Evolutionary conservation across 2,329 filamentous ascomycete genomes (phyloP).

Genomic region (Exophiala calicioides): DNA sequence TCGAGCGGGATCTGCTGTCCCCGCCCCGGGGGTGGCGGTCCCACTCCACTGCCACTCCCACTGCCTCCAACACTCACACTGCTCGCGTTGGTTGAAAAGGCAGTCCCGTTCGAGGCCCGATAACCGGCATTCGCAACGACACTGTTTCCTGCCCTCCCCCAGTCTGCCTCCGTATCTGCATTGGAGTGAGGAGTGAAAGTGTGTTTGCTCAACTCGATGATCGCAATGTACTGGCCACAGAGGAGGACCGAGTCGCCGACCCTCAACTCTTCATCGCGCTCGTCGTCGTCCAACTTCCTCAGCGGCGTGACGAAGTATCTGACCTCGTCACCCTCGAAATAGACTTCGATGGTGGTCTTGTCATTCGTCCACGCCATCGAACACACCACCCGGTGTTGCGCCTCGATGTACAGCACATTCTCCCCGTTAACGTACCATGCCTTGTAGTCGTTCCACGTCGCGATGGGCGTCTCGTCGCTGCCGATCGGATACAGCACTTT

Average conservation of each 20-base stretch:
- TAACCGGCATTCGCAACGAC: too few species aligned
- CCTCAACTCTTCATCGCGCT: constrained; percentile 13
- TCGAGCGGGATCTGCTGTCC: constrained; percentile 5
- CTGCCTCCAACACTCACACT: too few species aligned
- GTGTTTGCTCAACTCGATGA: constrained; percentile 2
- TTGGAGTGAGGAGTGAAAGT: neutral
- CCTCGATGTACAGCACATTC: constrained; percentile 13
- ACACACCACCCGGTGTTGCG: constrained; percentile 2
- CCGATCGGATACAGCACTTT: constrained; percentile 28
- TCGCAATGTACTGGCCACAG: constrained; percentile 13
- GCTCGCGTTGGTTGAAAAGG: too few species aligned
- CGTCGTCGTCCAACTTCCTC: constrained; percentile 1
- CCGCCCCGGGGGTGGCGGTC: neutral
- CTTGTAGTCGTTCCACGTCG: constrained; percentile 26
- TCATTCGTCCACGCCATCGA: constrained; percentile 14
- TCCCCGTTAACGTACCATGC: constrained; percentile 10
- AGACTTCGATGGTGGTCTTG: constrained; percentile 11
- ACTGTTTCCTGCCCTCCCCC: too few species aligned
- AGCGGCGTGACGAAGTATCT: constrained; percentile 17
- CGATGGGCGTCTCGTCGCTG: constrained; percentile 1
- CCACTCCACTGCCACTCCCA: too few species aligned
- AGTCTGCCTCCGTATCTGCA: neutral
- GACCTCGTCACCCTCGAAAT: neutral
- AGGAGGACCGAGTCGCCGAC: constrained; percentile 12
- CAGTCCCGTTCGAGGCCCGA: too few species aligned